Conservation (phyloP, 208 protist genomes). For the Crithidia acanthocephali region DNA sequence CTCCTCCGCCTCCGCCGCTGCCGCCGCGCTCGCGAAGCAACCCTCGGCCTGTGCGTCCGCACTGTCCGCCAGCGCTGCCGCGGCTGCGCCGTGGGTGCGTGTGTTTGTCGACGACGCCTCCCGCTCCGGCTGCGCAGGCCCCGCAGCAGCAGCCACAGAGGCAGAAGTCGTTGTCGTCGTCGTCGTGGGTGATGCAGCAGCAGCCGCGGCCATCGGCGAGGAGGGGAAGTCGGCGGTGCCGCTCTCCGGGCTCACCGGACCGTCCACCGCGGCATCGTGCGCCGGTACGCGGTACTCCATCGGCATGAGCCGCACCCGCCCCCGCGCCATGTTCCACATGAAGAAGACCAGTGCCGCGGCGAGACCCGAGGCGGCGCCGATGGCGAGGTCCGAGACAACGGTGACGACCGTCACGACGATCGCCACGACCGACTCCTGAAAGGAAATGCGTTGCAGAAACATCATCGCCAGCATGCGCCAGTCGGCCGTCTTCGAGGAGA, state of each 20-base stretch:
- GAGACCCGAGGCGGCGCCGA: conserved; percentile 49
- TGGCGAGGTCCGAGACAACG: conserved; percentile 50
- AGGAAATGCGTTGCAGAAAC: conserved; percentile 56
- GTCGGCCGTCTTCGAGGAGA: conserved; percentile 61
- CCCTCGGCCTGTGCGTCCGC: not conserved
- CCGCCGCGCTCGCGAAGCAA: not conserved
- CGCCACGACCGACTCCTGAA: conserved; percentile 58
- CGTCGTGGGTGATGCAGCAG: not conserved
- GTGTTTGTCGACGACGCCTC: not conserved
- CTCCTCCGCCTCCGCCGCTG: conserved; percentile 5
- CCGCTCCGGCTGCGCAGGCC: not conserved
- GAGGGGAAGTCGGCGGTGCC: not conserved
- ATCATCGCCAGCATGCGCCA: conserved; percentile 67
- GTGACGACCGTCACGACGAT: conserved; percentile 64
- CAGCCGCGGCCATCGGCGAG: no score
- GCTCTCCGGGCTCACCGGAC: not conserved
- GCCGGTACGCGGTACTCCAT: conserved; percentile 21
- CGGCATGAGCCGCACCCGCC: conserved; percentile 38
- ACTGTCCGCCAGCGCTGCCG: not conserved
- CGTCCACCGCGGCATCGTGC: not conserved
- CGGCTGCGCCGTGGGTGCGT: not conserved
- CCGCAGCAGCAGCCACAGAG: no score
- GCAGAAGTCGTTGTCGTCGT: no score
- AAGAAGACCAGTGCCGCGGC: conserved; percentile 57
- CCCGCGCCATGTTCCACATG: conserved; percentile 64